Evolutionary conservation across 2,329 filamentous ascomycete species (phyloP).

Genomic region (Ophiocordyceps camponoti-leonardi): DNA sequence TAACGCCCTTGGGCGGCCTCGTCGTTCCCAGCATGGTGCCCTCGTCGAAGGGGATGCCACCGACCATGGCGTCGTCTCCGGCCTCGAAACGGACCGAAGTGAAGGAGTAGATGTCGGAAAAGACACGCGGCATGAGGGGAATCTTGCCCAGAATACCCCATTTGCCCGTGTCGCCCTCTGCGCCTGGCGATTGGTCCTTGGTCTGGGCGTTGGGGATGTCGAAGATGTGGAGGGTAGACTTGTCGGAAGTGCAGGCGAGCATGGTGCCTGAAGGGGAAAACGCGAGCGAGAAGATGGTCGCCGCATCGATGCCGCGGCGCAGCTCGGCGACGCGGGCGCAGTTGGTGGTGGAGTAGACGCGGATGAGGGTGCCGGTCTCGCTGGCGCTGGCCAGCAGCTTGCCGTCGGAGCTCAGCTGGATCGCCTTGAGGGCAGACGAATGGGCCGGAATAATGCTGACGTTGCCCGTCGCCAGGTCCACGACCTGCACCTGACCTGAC

Average conservation of each 20-base stretch:
- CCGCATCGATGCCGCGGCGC: slow-evolving; percentile 74
- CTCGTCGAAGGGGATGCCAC: slow-evolving; percentile 24
- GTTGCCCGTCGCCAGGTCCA: slow-evolving; percentile 59
- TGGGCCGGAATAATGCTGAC: slow-evolving; percentile 93
- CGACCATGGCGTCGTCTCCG: slow-evolving; percentile 49
- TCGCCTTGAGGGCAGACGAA: slow-evolving; percentile 56
- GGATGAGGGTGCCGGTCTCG: slow-evolving; percentile 76
- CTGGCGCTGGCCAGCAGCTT: slow-evolving; percentile 77
- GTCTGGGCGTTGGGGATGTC: slow-evolving; percentile 49
- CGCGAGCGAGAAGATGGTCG: slow-evolving; percentile 70
- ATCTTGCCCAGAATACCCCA: slow-evolving; percentile 77
- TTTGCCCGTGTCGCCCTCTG: slow-evolving; percentile 44
- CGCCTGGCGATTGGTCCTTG: slow-evolving; percentile 11
- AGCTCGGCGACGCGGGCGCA: slow-evolving; percentile 72
- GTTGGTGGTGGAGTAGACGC: slow-evolving; percentile 66
- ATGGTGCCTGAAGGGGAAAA: slow-evolving; percentile 70
- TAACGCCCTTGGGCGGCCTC: slow-evolving; percentile 59
- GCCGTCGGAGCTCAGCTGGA: slow-evolving; percentile 66
- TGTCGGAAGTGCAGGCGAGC: slow-evolving; percentile 88
- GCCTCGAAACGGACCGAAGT: slow-evolving; percentile 67
- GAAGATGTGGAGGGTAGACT: slow-evolving; percentile 88
- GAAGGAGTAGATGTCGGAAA: slow-evolving; percentile 82
- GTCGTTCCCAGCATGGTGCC: slow-evolving; percentile 29
- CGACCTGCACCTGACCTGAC: slow-evolving; percentile 73
- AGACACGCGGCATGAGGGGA: slow-evolving; percentile 68